Evolutionary conservation across 225 moss, liverwort and hornwort species (phyloP).

Genomic region (Marchantia polymorpha): DNA sequence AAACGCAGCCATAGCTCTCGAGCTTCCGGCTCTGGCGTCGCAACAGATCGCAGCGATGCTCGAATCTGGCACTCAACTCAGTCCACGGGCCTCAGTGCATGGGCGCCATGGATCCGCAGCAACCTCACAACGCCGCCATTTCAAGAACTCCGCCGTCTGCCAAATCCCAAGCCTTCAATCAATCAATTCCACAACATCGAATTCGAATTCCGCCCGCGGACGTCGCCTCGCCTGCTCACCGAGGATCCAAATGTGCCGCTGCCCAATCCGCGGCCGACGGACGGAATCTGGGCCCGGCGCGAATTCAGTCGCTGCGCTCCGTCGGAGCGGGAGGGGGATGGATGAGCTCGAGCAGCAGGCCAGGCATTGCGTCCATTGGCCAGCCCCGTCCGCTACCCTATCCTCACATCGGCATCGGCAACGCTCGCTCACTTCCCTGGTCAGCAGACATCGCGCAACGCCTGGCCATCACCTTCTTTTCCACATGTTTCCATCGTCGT

Average conservation of each 20-base stretch:
- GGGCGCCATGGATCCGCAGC: background rate
- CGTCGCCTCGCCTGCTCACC: background rate
- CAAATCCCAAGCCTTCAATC: background rate
- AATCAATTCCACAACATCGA: background rate
- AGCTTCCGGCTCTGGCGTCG: too few relatives aligned
- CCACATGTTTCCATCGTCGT: too few relatives aligned
- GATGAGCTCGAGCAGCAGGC: background rate
- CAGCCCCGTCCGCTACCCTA: background rate
- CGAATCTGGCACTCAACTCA: background rate
- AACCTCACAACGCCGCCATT: background rate
- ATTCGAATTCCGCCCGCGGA: background rate
- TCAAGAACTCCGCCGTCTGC: background rate
- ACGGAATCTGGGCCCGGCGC: background rate
- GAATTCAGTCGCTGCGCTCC: background rate
- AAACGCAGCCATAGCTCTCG: constrained; percentile 25
- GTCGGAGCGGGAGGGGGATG: background rate
- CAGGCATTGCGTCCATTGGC: background rate
- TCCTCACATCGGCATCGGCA: background rate
- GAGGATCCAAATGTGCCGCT: background rate
- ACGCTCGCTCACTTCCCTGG: background rate
- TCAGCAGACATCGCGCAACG: background rate
- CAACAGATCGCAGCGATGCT: background rate
- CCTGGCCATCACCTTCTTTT: too few relatives aligned
- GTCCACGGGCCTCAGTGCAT: background rate
- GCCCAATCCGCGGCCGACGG: background rate